Conservation (phyloP, 2,329 filamentous ascomycete genomes). For the Fusarium incarnatum region DNA sequence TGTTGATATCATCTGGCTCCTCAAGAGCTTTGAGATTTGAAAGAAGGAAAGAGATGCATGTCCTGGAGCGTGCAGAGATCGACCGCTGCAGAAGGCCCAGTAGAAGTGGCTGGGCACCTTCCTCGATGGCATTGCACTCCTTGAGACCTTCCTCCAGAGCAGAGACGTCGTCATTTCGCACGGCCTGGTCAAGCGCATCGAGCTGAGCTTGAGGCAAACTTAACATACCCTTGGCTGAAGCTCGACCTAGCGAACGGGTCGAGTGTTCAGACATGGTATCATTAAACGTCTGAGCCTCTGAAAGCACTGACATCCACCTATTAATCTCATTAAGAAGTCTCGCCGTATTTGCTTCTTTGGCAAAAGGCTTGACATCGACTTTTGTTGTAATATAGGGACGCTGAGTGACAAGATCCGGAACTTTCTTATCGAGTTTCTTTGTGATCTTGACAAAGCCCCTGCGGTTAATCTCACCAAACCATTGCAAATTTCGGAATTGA, state of each 20-base stretch:
- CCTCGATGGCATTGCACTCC: slow-evolving; percentile 63
- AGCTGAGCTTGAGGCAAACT: slow-evolving; percentile 76
- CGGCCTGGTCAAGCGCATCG: slow-evolving; percentile 77
- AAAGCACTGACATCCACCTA: slow-evolving; percentile 87
- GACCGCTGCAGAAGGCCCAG: slow-evolving; percentile 82
- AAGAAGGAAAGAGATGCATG: slow-evolving; percentile 78
- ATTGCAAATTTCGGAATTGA: slow-evolving; percentile 90
- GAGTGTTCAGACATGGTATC: slow-evolving; percentile 81
- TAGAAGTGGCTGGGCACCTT: slow-evolving; percentile 72
- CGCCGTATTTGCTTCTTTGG: slow-evolving; percentile 71
- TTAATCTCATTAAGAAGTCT: slow-evolving; percentile 75
- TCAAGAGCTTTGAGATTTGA: slow-evolving; percentile 77
- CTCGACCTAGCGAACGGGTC: slow-evolving; percentile 79
- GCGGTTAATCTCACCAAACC: slow-evolving; percentile 97
- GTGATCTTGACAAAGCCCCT: slow-evolving; percentile 98
- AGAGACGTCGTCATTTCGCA: slow-evolving; percentile 73
- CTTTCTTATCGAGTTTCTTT: slow-evolving; percentile 98
- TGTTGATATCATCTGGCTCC: slow-evolving; percentile 92
- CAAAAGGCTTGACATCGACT: slow-evolving; percentile 89
- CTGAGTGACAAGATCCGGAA: slow-evolving; percentile 80
- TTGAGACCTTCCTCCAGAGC: slow-evolving; percentile 67
- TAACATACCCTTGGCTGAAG: slow-evolving; percentile 79
- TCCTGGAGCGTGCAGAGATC: slow-evolving; percentile 75
- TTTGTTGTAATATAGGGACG: slow-evolving; percentile 89
- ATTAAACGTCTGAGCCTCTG: slow-evolving; percentile 80